Base-by-base conservation (phyloP, 495 filamentous ascomycete genomes). In the Letharia columbiana region DNA sequence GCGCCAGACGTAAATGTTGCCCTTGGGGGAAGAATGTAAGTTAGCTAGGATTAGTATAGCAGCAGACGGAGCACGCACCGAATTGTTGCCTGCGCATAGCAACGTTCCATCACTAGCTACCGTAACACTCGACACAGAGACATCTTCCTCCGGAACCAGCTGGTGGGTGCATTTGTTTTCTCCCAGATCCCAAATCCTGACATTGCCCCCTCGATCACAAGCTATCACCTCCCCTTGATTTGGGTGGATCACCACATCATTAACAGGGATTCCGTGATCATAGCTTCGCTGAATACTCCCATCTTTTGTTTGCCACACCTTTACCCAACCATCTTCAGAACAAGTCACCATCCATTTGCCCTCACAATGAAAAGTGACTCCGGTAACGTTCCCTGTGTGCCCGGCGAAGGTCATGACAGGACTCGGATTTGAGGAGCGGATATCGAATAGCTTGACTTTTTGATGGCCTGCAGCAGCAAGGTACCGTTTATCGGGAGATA, bases 341-440 rank as follows among this genome's bases (percentile, higher is more conserved):
- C 90, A 94, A 6, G 94, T 98, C n/a, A 97, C 93, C 92, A 98
- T 97, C 94, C 94, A 98, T 77, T 98, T 98, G 15, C 92, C 92
- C 74, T 98, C 94, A 71, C 92, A 96, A 75, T 98, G 94, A 73
- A 98, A 98, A 35, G 92, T 94, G 37, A 98, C 88, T 6, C 95
- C 94, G 0, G 94, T 98, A 73, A 98, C 86, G 70, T 98, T 98
- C 69, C 86, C 89, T 20, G 91, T 95, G 75, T 98, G 94, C 60
- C 94, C 94, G 66, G 97, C 92, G 72, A 98, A 98, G 47, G 88
- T 89, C 68, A 96, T 86, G 6, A 97, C 83, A 0, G 93, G 90
- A 64, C 91, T 92, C 3, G 94, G 91, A 71, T 98, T 97, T 10
- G 91, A 91, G 4, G 92, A 96, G 73, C 94, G 94, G 81, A 97